Evolutionary conservation across 2,329 filamentous ascomycete genomes (phyloP).

Genomic region (Sporothrix dimorphospora): DNA sequence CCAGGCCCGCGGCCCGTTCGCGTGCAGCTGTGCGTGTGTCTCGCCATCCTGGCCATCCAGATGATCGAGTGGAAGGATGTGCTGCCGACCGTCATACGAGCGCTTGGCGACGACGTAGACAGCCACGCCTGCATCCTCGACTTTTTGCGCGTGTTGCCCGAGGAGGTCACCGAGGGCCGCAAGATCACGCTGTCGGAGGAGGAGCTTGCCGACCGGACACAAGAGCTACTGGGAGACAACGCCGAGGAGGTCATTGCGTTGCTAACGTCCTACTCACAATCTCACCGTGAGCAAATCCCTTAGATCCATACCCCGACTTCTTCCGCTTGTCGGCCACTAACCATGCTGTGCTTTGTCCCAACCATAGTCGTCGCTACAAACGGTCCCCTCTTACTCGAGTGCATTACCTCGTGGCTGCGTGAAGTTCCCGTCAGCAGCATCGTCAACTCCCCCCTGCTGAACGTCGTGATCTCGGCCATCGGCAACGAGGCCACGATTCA

Average conservation of each 20-base stretch:
- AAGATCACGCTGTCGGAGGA: constrained; percentile 99
- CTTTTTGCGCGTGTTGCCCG: constrained; percentile 93
- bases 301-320: background rate
- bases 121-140: constrained; percentile 89
- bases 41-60: constrained; percentile 93
- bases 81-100: constrained; percentile 75
- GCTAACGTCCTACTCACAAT: constrained; percentile 87
- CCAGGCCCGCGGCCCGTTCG: constrained; percentile 81
- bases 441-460: constrained; percentile 81
- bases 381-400: constrained; percentile 90
- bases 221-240: constrained; percentile 88
- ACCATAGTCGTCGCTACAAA: constrained; percentile 60
- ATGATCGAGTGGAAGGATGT: constrained; percentile 97
- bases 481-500: constrained; percentile 78
- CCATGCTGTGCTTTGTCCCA: background rate
- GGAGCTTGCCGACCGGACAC: constrained; percentile 82
- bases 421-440: constrained; percentile 86
- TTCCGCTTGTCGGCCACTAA: no score
- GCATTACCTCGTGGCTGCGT: constrained; percentile 93
- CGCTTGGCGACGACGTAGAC: constrained; percentile 74
- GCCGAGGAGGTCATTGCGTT: constrained; percentile 83
- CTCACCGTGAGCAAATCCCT: constrained; percentile 69
- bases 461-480: constrained; percentile 77
- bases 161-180: constrained; percentile 98
- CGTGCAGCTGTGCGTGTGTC: constrained; percentile 90